phyloP scores from a whole-genome alignment of 2,329 filamentous ascomycete species.

The Fusarium nodosum region DNA sequence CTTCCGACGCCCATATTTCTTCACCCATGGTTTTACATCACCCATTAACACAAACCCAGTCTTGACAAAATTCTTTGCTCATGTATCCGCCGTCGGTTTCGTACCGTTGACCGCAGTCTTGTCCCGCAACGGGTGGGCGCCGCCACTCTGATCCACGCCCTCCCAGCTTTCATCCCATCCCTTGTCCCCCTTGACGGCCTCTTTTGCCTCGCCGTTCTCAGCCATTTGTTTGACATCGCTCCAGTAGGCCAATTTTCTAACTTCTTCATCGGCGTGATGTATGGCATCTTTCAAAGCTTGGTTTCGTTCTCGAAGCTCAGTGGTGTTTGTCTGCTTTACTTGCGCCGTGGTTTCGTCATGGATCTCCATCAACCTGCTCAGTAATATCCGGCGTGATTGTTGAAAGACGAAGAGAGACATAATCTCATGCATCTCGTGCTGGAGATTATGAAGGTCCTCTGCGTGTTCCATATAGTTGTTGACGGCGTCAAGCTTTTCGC shows the following conservation, averaged over 20 bases:
- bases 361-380: constrained; percentile 76
- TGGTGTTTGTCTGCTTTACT: constrained; percentile 57
- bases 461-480: constrained; percentile 85
- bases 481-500: constrained; percentile 89
- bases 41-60: neutral
- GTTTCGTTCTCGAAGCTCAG: constrained; percentile 61
- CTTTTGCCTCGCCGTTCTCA: constrained; percentile 62
- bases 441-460: constrained; percentile 81
- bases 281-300: constrained; percentile 81
- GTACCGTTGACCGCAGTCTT: constrained; percentile 45
- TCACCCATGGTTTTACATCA: neutral
- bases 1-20: constrained; percentile 12
- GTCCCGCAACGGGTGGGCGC: constrained; percentile 53
- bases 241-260: constrained; percentile 87
- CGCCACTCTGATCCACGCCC: constrained; percentile 68
- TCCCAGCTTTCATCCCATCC: constrained; percentile 60
- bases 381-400: constrained; percentile 81
- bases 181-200: constrained; percentile 58
- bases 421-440: constrained; percentile 83
- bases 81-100: constrained; percentile 12
- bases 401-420: constrained; percentile 93
- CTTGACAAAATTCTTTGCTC: constrained; percentile 7
- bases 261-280: constrained; percentile 82
- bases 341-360: constrained; percentile 59
- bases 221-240: constrained; percentile 83